Percentiles rank a stretch among this genome's conserved stretches.
Conservation (phyloP, 2,329 filamentous ascomycete genomes). For the Pyrenochaeta sp. region DNA sequence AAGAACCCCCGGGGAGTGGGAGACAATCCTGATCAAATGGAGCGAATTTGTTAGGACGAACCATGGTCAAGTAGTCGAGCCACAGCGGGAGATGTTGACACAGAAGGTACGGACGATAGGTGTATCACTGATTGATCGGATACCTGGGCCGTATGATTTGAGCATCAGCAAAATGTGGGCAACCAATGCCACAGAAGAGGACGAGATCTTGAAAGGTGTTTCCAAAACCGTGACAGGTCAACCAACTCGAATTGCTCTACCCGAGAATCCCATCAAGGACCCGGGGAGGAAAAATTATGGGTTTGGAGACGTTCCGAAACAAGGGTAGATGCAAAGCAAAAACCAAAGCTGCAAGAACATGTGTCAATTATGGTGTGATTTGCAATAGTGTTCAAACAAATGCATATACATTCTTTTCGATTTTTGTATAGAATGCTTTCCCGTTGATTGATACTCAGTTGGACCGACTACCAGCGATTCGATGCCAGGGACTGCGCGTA, state of each 20-base stretch:
- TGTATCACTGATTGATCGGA: conserved; percentile 85
- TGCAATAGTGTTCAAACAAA: too few species aligned
- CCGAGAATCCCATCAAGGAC: conserved; percentile 26
- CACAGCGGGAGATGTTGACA: conserved; percentile 86
- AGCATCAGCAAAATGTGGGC: conserved; percentile 89
- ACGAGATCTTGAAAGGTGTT: conserved; percentile 41
- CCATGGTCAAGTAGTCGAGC: conserved; percentile 88
- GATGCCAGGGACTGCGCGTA: too few species aligned
- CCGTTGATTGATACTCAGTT: too few species aligned
- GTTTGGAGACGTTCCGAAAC: conserved; percentile 1
- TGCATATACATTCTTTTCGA: too few species aligned
- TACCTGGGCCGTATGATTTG: conserved; percentile 87
- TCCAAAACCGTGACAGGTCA: conserved; percentile 34
- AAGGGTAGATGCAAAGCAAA: background rate
- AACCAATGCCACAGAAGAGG: conserved; percentile 68
- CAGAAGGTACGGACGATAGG: conserved; percentile 87
- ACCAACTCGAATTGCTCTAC: conserved; percentile 25
- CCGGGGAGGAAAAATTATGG: conserved; percentile 21
- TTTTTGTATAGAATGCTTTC: too few species aligned
- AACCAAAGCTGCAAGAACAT: background rate
- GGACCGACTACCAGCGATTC: too few species aligned
- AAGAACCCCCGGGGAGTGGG: conserved; percentile 84
- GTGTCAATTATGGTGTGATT: background rate
- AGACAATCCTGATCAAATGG: conserved; percentile 91
- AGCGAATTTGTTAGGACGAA: conserved; percentile 95